Conservation (phyloP, 805 yeast genomes). For the Candida stauntonica region DNA sequence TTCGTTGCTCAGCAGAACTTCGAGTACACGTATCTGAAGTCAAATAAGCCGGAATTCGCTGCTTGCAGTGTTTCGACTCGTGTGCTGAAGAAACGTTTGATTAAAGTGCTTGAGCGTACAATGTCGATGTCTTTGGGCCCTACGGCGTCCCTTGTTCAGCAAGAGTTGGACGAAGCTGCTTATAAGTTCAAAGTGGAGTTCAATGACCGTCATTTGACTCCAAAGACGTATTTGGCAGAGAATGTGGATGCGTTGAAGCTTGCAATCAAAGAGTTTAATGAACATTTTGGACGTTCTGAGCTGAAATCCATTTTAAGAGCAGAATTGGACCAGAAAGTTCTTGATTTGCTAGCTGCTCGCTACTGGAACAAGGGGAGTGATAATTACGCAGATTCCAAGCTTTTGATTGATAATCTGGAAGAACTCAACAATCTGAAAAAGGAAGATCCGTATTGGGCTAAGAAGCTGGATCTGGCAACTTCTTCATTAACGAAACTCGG, state of each 20-base stretch:
- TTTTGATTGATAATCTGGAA: slow-evolving; percentile 39
- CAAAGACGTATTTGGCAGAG: slow-evolving; percentile 90
- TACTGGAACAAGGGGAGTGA: slow-evolving; percentile 73
- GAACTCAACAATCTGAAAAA: slow-evolving; percentile 53
- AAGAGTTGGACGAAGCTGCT: slow-evolving; percentile 88
- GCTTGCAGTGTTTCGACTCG: slow-evolving; percentile 76
- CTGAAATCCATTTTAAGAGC: slow-evolving; percentile 72
- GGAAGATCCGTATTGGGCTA: slow-evolving; percentile 82
- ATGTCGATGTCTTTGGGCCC: slow-evolving; percentile 90
- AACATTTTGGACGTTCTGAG: slow-evolving; percentile 77
- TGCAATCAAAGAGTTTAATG: slow-evolving; percentile 82
- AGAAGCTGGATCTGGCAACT: slow-evolving; percentile 78
- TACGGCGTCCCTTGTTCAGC: slow-evolving; percentile 78
- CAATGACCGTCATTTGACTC: slow-evolving; percentile 90
- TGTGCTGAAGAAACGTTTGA: slow-evolving; percentile 70
- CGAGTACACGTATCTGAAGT: slow-evolving; percentile 60
- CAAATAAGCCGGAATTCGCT: slow-evolving; percentile 51
- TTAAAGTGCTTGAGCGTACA: slow-evolving; percentile 81
- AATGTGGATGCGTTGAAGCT: slow-evolving; percentile 83
- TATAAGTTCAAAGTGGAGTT: slow-evolving; percentile 94
- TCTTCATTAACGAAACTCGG: slow-evolving; percentile 88
- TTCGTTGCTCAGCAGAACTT: slow-evolving; percentile 64
- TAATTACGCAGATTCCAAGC: slow-evolving; percentile 18
- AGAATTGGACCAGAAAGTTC: slow-evolving; percentile 83
- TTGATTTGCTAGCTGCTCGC: slow-evolving; percentile 81